Percentiles rank a stretch among this genome's conserved stretches.
phyloP scores from a whole-genome alignment of 225 moss, liverwort and hornwort genomes.

The Ulota crispa region DNA sequence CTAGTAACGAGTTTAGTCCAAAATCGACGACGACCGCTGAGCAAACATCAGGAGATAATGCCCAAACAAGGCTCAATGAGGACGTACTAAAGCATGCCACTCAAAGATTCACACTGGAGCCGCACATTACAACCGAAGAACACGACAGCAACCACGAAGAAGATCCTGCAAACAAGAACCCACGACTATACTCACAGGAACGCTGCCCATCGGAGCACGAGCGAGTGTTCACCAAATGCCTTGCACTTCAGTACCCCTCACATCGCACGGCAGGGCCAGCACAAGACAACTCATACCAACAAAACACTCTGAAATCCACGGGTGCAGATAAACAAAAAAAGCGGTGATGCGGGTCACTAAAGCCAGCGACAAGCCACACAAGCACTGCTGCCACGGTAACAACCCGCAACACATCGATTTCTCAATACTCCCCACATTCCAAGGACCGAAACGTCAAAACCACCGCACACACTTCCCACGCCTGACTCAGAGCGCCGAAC shows the following conservation, averaged over 20 bases:
- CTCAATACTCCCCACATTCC: not conserved
- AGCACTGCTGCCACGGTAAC: not conserved
- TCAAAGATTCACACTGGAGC: no score
- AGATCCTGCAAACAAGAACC: no score
- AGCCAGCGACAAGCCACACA: not conserved
- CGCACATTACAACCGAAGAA: no score
- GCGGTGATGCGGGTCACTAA: not conserved
- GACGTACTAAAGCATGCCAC: not conserved
- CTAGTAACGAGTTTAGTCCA: no score
- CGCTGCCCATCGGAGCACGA: no score
- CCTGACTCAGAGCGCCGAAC: not conserved
- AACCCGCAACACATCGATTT: not conserved
- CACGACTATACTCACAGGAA: no score
- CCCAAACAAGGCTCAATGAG: fast-evolving
- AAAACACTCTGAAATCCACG: not conserved
- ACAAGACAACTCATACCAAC: not conserved
- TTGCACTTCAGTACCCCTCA: not conserved
- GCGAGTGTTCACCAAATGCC: not conserved
- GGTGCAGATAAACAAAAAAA: no score
- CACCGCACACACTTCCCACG: no score
- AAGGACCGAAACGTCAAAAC: not conserved
- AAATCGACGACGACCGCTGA: no score
- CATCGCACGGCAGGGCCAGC: no score
- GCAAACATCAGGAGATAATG: no score
- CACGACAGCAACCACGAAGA: no score